These are phyloP conservation scores for Leishmania turanica DNA, from an alignment of 208 protist genomes.

Conservation along the genomic window DNA sequence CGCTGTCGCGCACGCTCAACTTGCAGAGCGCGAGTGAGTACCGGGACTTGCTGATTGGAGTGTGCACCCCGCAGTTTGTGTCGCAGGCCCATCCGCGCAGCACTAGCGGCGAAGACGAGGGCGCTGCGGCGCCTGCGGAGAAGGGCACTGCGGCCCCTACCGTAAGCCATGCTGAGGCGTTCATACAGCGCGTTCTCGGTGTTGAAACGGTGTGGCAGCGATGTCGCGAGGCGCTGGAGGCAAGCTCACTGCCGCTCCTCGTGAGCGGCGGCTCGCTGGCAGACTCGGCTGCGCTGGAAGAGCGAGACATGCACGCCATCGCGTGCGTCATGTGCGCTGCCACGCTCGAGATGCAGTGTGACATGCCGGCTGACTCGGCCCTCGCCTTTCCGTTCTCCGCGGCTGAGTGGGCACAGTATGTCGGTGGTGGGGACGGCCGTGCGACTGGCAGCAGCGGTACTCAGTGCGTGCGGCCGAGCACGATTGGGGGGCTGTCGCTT, in stretches of 20 bases:
- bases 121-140: not conserved
- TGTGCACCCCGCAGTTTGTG: conserved; percentile 23
- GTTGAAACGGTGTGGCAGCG: not conserved
- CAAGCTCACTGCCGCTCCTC: not conserved
- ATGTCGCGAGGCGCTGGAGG: conserved; percentile 20
- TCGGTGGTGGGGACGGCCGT: not conserved
- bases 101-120: not conserved
- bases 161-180: not conserved
- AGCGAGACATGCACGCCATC: conserved; percentile 19
- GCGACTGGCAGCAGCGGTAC: not conserved
- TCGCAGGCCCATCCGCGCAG: not conserved
- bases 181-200: conserved; percentile 1
- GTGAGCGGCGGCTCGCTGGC: not conserved
- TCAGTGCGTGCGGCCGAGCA: not conserved
- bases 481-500: conserved; percentile 6
- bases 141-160: not conserved
- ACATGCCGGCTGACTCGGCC: not conserved
- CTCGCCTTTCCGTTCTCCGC: conserved; percentile 11
- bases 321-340: conserved; percentile 5
- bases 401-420: conserved; percentile 19
- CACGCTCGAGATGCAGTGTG: conserved; percentile 10
- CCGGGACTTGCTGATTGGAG: conserved; percentile 34
- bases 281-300: not conserved
- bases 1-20: conserved; percentile 30
- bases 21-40: conserved; percentile 41